These are phyloP conservation scores for Dendrocalamus sinicus DNA, from an alignment of 176 grass and related monocot genomes.

Conservation along the genomic window DNA sequence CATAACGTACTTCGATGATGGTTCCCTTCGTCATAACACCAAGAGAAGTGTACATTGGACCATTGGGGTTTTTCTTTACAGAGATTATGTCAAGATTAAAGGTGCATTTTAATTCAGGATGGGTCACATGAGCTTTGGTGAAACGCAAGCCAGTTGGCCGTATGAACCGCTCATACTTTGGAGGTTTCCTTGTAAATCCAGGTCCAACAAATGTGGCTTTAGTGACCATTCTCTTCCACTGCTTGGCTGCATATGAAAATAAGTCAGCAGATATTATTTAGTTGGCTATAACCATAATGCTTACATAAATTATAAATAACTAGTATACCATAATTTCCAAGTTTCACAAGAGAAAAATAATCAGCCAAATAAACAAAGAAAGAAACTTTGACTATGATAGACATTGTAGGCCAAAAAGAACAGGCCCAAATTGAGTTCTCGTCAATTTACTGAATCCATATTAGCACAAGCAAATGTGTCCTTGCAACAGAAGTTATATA, in stretches of 20 bases:
- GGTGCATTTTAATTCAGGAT: conserved; percentile 90
- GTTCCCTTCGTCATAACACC: conserved; percentile 90
- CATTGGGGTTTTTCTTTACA: conserved; percentile 95
- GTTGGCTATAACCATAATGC: neutral
- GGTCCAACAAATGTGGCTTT: conserved; percentile 81
- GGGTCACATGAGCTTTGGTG: conserved; percentile 87
- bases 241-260: conserved; percentile 61
- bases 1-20: conserved; percentile 74
- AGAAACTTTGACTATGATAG: neutral
- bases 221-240: conserved; percentile 94
- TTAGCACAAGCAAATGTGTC: neutral
- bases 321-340: neutral
- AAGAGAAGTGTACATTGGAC: conserved; percentile 92
- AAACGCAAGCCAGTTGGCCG: conserved; percentile 82
- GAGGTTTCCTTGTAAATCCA: conserved; percentile 85
- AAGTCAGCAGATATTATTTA: neutral
- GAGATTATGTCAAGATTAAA: conserved; percentile 92
- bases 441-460: neutral
- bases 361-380: neutral
- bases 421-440: neutral
- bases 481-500: neutral
- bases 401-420: neutral
- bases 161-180: conserved; percentile 88
- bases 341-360: neutral
- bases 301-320: neutral